Evolutionary conservation across 2,329 filamentous ascomycete genomes (phyloP).

Genomic region (Aspergillus ibericus): DNA sequence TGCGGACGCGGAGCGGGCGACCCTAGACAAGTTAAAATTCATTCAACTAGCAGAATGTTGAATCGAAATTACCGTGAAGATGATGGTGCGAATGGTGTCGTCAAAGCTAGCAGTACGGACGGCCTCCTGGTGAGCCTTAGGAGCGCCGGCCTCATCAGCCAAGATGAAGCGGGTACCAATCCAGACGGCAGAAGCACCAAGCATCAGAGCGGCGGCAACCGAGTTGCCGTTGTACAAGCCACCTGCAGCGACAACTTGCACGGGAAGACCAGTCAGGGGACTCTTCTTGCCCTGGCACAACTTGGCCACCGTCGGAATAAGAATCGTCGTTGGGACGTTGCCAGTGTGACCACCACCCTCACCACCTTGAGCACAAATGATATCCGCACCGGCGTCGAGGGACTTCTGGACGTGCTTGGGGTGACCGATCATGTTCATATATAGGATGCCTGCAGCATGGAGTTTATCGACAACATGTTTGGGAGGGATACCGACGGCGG

Average conservation of each 20-base stretch:
- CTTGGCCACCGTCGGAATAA: constrained; percentile 89
- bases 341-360: constrained; percentile 97
- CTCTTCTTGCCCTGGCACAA: constrained; percentile 78
- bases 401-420: constrained; percentile 99
- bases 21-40: constrained; percentile 51
- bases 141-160: constrained; percentile 88
- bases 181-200: constrained; percentile 92
- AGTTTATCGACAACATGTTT: constrained; percentile 85
- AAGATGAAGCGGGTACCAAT: constrained; percentile 96
- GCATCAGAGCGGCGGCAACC: constrained; percentile 84
- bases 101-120: constrained; percentile 89
- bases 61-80: constrained; percentile 69
- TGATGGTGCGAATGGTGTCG: constrained; percentile 95
- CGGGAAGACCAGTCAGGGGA: constrained; percentile 79
- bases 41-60: not conserved
- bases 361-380: constrained; percentile 97
- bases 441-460: constrained; percentile 82
- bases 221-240: constrained; percentile 92
- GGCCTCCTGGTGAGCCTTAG: constrained; percentile 91
- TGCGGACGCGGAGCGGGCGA: constrained; percentile 87
- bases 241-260: constrained; percentile 90
- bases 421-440: constrained; percentile 99
- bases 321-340: constrained; percentile 84
- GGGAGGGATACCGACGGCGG: constrained; percentile 90
- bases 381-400: constrained; percentile 84